A percentile compares a stretch with the other conserved stretches of the same genome.
These are phyloP conservation scores for Hypoxylon sp. DNA, from an alignment of 2,329 filamentous ascomycete genomes.

Conservation along the genomic window DNA sequence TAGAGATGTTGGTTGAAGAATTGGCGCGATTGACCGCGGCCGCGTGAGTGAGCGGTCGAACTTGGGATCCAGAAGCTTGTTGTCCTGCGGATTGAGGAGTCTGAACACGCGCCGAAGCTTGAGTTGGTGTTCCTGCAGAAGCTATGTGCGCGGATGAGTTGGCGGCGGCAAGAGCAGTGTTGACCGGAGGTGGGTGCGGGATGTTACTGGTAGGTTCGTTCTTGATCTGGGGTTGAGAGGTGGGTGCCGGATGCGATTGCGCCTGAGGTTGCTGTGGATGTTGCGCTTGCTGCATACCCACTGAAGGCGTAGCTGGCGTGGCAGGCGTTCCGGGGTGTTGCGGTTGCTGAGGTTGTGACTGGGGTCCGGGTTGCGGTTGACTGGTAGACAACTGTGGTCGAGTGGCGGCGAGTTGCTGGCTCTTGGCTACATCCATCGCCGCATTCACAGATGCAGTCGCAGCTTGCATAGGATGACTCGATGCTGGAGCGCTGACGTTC, in stretches of 20 bases:
- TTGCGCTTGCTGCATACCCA: constrained; percentile 47
- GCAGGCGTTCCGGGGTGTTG: constrained; percentile 45
- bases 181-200: constrained; percentile 61
- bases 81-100: constrained; percentile 60
- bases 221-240: constrained; percentile 54
- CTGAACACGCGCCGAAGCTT: constrained; percentile 61
- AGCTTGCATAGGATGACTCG: constrained; percentile 51
- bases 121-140: constrained; percentile 63
- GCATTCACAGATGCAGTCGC: constrained; percentile 53
- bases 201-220: constrained; percentile 52
- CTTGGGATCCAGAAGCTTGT: constrained; percentile 43
- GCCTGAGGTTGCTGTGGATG: constrained; percentile 36
- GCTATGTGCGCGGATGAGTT: constrained; percentile 54
- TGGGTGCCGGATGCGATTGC: constrained; percentile 41
- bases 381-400: constrained; percentile 37
- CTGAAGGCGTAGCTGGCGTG: constrained; percentile 46
- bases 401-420: constrained; percentile 48
- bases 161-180: constrained; percentile 59
- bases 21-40: constrained; percentile 52
- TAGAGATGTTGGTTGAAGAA: constrained; percentile 48
- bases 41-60: constrained; percentile 48
- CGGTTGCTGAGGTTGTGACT: constrained; percentile 30
- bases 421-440: constrained; percentile 53
- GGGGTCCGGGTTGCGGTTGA: constrained; percentile 37
- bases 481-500: constrained; percentile 38